Evolutionary conservation across 805 yeast species (phyloP).

Genomic region (Zygoascus ofunaensis): DNA sequence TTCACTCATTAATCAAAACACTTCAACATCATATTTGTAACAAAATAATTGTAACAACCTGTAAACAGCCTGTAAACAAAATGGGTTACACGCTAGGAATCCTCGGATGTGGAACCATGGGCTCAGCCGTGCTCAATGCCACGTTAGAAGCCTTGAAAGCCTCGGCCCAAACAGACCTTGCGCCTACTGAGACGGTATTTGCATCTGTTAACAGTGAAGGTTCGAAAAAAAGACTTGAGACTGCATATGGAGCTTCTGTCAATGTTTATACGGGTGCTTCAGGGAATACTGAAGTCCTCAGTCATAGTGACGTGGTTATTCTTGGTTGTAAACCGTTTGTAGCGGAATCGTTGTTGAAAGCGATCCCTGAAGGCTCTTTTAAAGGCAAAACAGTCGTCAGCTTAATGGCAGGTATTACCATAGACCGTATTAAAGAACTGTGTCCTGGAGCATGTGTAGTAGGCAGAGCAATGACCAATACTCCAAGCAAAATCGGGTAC

Average conservation of each 20-base stretch:
- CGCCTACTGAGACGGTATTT: slow-evolving; percentile 56
- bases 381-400: slow-evolving; percentile 60
- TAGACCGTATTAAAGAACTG: slow-evolving; percentile 49
- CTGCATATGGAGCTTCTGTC: slow-evolving; percentile 44
- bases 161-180: slow-evolving; percentile 18
- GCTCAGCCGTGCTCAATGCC: slow-evolving; percentile 83
- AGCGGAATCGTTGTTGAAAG: slow-evolving; percentile 50
- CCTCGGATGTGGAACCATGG: slow-evolving; percentile 93
- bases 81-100: slow-evolving; percentile 51
- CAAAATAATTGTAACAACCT: too few species aligned
- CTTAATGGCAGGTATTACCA: slow-evolving; percentile 87
- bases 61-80: too few species aligned
- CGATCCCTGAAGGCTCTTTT: slow-evolving; percentile 36
- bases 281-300: slow-evolving; percentile 50
- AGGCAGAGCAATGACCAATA: slow-evolving; percentile 95
- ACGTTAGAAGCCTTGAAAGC: slow-evolving; percentile 41
- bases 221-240: slow-evolving; percentile 41
- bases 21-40: too few species aligned
- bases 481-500: slow-evolving; percentile 86
- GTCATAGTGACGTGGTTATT: slow-evolving; percentile 57
- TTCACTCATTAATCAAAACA: too few species aligned
- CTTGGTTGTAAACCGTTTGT: slow-evolving; percentile 86
- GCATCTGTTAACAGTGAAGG: slow-evolving; percentile 61
- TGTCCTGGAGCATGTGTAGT: slow-evolving; percentile 34
- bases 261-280: slow-evolving; percentile 35